Evolutionary conservation across 2,329 filamentous ascomycete species (phyloP), one percentile per base, ranked within the genome.

Genomic region (Knufia petricola): DNA sequence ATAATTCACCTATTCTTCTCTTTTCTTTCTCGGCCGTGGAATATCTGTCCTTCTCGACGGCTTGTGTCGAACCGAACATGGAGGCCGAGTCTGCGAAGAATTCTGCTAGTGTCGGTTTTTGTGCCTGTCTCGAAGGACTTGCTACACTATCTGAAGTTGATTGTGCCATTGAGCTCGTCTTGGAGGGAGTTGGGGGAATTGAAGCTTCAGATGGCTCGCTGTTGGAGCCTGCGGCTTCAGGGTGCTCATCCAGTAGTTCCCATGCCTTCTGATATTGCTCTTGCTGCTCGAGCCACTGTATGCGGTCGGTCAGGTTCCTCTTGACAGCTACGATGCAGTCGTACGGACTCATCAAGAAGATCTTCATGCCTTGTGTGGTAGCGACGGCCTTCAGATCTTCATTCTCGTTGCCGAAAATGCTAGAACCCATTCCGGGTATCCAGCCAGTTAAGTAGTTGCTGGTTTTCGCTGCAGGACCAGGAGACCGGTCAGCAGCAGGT

Each of bases 321-420:
- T 89, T 89, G 2, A 92, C 87, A 0, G 87, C 87, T 48, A 95
- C 71, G n/a, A 96, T 84, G 59, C 89, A 96, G 66, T 98, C 92
- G 61, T 94, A 98, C 0, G 92, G 92, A 59, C 88, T 95, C 60
- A 95, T 88, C 34, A 98, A 87, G 63, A 95, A 95, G 13, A 98
- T 85, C 60, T 96, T 85, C 56, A 82, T 72, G 4, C 82, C 81
- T 31, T 75, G 70, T 8, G 74, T 73, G 3, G 69, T 65, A 15
- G 69, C 68, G 55, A 76, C 69, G 40, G 71, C 73, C 55, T 75
- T 72, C 1, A 67, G 54, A 52, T 69, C 64, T 54, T 66, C 66
- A 17, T 64, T 54, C 38, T 65, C 48, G 52, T 62, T 61, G 21
- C 65, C 65, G 28, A 47, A 39, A 20, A 63, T 62, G 15, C 51